A percentile compares a stretch with the other conserved stretches of the same genome.
phyloP scores from a whole-genome alignment of 495 filamentous ascomycete species.

The Hyaloscypha hepaticicola region DNA sequence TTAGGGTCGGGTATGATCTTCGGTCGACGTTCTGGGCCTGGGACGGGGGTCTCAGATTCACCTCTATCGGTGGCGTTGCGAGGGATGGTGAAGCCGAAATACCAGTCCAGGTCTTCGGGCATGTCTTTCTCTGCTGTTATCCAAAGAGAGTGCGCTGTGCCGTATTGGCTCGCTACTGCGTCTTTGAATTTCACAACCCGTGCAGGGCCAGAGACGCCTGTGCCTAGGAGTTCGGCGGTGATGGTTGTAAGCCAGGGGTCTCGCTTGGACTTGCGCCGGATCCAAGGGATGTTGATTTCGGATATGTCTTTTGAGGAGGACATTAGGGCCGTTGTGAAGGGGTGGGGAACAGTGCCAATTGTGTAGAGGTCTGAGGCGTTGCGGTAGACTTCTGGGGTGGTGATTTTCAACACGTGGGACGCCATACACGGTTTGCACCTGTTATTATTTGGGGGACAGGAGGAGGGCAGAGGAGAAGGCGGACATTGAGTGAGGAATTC shows the following conservation, averaged over 20 bases:
- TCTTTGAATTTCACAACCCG: constrained; percentile 79
- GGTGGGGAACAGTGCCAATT: constrained; percentile 86
- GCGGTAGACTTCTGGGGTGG: constrained; percentile 55
- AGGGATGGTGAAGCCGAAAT: constrained; percentile 82
- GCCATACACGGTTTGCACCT: constrained; percentile 73
- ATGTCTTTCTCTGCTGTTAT: constrained; percentile 69
- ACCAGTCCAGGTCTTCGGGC: constrained; percentile 73
- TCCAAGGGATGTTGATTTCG: constrained; percentile 58
- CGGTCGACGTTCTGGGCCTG: constrained; percentile 37
- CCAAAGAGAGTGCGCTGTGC: constrained; percentile 66
- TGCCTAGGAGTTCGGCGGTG: constrained; percentile 67
- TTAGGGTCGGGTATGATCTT: constrained; percentile 38
- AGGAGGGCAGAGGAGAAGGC: constrained; percentile 62
- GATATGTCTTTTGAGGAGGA: constrained; percentile 48
- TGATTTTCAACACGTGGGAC: constrained; percentile 53
- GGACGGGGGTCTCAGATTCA: constrained; percentile 49
- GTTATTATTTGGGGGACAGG: constrained; percentile 82
- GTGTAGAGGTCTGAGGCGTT: constrained; percentile 69
- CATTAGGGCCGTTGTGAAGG: constrained; percentile 75
- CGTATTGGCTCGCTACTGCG: constrained; percentile 65
- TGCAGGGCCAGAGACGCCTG: constrained; percentile 55
- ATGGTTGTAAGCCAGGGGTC: constrained; percentile 76
- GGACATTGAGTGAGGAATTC: constrained; percentile 71
- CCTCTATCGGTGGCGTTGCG: constrained; percentile 49
- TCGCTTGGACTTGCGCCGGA: constrained; percentile 73